Evolutionary conservation across 108 stramenopile species (phyloP).

Genomic region (Nitzschia sp.): DNA sequence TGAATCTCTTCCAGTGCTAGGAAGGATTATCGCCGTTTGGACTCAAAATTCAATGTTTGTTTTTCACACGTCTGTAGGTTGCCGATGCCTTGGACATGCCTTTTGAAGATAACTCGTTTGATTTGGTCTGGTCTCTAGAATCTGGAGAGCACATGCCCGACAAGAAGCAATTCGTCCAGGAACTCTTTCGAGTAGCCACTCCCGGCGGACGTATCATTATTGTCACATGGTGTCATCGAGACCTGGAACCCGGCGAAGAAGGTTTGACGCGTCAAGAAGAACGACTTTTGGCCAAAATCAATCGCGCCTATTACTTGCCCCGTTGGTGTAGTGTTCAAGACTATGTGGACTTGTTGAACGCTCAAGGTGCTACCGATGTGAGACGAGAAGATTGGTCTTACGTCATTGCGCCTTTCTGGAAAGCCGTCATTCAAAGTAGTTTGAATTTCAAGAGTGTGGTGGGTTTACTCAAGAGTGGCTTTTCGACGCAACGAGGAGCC

Average conservation of each 20-base stretch:
- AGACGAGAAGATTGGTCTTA: slow-evolving; percentile 88
- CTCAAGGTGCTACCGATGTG: slow-evolving; percentile 67
- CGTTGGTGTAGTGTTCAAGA: slow-evolving; percentile 85
- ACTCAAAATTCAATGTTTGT: no score
- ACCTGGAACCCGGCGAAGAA: slow-evolving; percentile 80
- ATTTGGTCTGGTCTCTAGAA: slow-evolving; percentile 95
- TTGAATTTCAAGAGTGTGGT: slow-evolving; percentile 70
- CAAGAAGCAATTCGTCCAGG: slow-evolving; percentile 88
- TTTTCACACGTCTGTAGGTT: slow-evolving; percentile 78
- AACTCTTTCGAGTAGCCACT: slow-evolving; percentile 82
- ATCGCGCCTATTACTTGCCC: slow-evolving; percentile 90
- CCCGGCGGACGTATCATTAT: slow-evolving; percentile 88
- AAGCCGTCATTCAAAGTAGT: slow-evolving; percentile 87
- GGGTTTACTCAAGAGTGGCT: slow-evolving; percentile 79
- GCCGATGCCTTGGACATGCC: slow-evolving; percentile 94
- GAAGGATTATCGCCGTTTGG: no score
- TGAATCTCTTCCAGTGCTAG: no score
- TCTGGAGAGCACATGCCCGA: slow-evolving; percentile 98
- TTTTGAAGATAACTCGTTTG: slow-evolving; percentile 84
- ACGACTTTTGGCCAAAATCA: slow-evolving; percentile 79
- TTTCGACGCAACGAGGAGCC: slow-evolving; percentile 80
- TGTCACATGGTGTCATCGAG: slow-evolving; percentile 95
- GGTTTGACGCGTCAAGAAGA: slow-evolving; percentile 75
- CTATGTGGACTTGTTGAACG: slow-evolving; percentile 76
- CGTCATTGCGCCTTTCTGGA: slow-evolving; percentile 95